Conservation (phyloP, 768 basidiomycete genomes). For the Gautieria morchelliformis region DNA sequence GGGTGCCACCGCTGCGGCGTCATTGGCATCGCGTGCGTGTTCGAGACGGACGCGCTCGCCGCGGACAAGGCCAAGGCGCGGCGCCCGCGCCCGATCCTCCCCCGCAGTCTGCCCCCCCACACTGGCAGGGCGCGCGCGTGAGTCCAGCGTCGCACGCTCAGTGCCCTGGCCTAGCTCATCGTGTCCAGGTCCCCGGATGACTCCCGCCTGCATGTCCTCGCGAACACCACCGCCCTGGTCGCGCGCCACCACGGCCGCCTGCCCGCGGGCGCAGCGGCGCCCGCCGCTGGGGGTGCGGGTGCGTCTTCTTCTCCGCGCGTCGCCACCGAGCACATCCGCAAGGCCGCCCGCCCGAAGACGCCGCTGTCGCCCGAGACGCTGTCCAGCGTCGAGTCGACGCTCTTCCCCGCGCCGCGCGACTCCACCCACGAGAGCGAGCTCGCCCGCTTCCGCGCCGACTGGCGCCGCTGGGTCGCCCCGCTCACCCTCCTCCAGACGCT, state of each 20-base stretch:
- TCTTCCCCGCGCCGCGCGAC: slow-evolving; percentile 1
- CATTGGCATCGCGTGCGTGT: slow-evolving; percentile 6
- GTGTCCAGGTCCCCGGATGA: background rate
- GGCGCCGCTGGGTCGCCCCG: slow-evolving; percentile 6
- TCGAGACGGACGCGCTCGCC: background rate
- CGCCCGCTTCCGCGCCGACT: slow-evolving; percentile 1
- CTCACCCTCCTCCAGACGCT: slow-evolving; percentile 4
- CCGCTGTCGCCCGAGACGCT: slow-evolving; percentile 5
- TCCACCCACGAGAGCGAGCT: background rate
- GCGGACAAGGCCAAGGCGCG: background rate
- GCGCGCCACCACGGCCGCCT: background rate
- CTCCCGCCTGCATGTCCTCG: background rate
- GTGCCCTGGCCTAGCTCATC: no score
- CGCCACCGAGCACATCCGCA: background rate
- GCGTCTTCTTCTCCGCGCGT: background rate
- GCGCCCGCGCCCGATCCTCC: slow-evolving; percentile 1
- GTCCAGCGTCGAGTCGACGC: slow-evolving; percentile 1
- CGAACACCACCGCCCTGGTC: slow-evolving; percentile 5
- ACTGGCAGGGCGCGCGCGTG: no score
- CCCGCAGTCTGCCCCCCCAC: no score
- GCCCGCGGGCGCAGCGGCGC: background rate
- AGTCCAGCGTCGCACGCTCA: no score
- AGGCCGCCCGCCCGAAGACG: background rate
- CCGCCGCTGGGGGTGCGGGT: no score
- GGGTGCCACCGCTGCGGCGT: slow-evolving; percentile 6